These are phyloP conservation scores for Penicillium sp. DNA, from an alignment of 2,329 filamentous ascomycete species.

Conservation along the genomic window DNA sequence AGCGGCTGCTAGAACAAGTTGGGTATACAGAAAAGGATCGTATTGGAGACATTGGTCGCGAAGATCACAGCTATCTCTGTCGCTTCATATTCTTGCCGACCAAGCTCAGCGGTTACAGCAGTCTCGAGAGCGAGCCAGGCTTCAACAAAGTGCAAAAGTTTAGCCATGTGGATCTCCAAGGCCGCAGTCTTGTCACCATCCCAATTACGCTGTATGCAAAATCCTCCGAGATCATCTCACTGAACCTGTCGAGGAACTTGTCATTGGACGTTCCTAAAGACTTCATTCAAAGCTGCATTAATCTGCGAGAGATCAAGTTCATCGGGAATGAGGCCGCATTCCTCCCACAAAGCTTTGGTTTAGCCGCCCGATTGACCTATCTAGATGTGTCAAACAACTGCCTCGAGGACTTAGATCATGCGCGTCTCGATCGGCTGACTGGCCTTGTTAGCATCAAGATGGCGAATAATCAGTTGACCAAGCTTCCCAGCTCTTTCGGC, in stretches of 20 bases:
- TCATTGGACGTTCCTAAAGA: conserved; percentile 91
- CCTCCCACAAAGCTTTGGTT: conserved; percentile 76
- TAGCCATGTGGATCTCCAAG: conserved; percentile 88
- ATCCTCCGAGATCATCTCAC: conserved; percentile 85
- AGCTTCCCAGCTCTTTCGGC: conserved; percentile 77
- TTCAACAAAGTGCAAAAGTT: conserved; percentile 83
- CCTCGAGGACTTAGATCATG: conserved; percentile 80
- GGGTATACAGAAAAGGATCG: conserved; percentile 84
- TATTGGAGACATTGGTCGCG: conserved; percentile 88
- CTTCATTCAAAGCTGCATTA: conserved; percentile 90
- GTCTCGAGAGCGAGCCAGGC: conserved; percentile 71
- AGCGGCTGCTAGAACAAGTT: conserved; percentile 82
- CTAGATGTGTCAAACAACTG: conserved; percentile 95
- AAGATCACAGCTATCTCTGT: conserved; percentile 96
- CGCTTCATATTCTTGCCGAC: conserved; percentile 92
- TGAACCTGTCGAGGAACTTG: conserved; percentile 90
- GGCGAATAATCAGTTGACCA: conserved; percentile 84
- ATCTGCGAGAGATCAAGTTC: conserved; percentile 91
- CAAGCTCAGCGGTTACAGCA: conserved; percentile 75
- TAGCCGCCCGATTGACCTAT: conserved; percentile 78
- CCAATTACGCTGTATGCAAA: conserved; percentile 92
- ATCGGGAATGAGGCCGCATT: conserved; percentile 89
- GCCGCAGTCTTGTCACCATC: conserved; percentile 88
- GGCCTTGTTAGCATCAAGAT: conserved; percentile 85
- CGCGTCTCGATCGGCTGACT: conserved; percentile 71